Evolutionary conservation across 345 rosid species (phyloP).

Genomic region (Euclidium syriacum): DNA sequence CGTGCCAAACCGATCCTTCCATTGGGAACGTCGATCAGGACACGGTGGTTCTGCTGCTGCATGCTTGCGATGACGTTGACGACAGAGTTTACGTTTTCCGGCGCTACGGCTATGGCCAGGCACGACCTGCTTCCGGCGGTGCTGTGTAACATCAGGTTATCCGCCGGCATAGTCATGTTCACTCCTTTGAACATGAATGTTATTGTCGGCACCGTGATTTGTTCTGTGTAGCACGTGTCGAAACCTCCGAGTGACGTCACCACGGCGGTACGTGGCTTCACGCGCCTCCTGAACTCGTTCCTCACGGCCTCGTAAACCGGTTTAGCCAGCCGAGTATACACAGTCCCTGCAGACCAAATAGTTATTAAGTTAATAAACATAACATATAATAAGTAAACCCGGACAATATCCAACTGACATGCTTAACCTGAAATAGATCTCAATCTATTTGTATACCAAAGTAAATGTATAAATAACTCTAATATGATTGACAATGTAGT

Average conservation of each 20-base stretch:
- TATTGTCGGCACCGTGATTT: constrained; percentile 58
- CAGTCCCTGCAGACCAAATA: constrained; percentile 46
- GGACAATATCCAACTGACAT: too few relatives aligned
- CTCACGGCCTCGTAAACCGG: constrained; percentile 77
- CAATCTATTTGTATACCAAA: too few relatives aligned
- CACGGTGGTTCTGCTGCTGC: constrained; percentile 93
- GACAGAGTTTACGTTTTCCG: constrained; percentile 76
- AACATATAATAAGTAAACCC: too few relatives aligned
- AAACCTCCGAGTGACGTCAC: constrained; percentile 75
- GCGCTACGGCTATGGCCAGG: constrained; percentile 76
- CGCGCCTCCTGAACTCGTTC: constrained; percentile 62
- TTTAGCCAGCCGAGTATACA: constrained; percentile 58
- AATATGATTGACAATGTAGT: too few relatives aligned
- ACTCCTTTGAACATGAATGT: constrained; percentile 81
- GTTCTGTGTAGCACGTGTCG: constrained; percentile 76
- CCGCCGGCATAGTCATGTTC: constrained; percentile 75
- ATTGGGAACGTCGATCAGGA: constrained; percentile 69
- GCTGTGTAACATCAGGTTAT: constrained; percentile 80
- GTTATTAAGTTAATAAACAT: background rate
- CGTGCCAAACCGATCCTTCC: constrained; percentile 80
- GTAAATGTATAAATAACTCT: too few relatives aligned
- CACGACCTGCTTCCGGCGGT: constrained; percentile 68
- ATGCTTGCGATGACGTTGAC: constrained; percentile 86
- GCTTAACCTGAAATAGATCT: too few relatives aligned
- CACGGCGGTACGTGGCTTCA: constrained; percentile 35